Evolutionary conservation across 2,329 filamentous ascomycete genomes (phyloP).

Genomic region (Fusarium caatingaense): DNA sequence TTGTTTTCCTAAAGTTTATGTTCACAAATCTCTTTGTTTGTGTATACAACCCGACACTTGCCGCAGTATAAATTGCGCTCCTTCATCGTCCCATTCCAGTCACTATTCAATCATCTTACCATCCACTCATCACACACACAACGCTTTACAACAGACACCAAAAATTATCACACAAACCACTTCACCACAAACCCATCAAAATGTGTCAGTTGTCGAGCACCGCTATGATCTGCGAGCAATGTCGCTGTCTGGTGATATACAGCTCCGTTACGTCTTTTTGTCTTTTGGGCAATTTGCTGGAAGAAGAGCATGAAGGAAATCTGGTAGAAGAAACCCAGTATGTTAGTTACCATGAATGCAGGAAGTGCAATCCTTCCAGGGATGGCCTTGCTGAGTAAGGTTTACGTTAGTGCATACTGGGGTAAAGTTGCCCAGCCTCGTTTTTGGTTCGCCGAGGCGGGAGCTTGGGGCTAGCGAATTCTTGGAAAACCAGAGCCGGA

Average conservation of each 20-base stretch:
- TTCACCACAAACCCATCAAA: background rate
- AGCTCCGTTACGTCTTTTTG: background rate
- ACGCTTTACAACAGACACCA: background rate
- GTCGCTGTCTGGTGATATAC: conserved; percentile 5
- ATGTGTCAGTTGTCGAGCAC: conserved; percentile 18
- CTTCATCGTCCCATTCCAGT: background rate
- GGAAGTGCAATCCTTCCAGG: background rate
- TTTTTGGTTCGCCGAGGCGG: background rate
- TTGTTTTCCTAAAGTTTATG: background rate
- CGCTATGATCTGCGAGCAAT: conserved; percentile 11
- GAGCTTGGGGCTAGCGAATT: background rate
- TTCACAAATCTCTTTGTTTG: background rate
- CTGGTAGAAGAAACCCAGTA: background rate
- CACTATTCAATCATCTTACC: background rate
- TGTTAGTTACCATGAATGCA: background rate
- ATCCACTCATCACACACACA: background rate
- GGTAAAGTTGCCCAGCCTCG: background rate
- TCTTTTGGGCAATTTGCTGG: background rate
- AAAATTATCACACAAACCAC: too few relatives aligned
- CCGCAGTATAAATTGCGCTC: background rate
- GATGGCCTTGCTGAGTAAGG: background rate
- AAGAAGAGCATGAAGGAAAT: background rate
- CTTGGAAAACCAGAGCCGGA: background rate
- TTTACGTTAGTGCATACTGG: background rate
- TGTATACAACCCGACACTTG: background rate